These are phyloP conservation scores for Boletus insuetus DNA, from an alignment of 768 basidiomycete species.

Conservation along the genomic window DNA sequence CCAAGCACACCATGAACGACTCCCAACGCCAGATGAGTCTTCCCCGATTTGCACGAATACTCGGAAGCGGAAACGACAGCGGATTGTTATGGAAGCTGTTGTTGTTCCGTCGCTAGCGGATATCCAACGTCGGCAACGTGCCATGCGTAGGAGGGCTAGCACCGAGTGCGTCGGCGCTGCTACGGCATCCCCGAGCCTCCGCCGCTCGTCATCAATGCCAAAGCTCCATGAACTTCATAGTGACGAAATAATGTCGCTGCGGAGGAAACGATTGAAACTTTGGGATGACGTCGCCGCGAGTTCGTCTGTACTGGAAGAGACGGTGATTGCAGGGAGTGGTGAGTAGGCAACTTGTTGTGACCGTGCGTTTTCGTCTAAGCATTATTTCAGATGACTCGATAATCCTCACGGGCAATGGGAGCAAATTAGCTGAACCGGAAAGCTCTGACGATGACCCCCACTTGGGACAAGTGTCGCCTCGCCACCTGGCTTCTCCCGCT, in stretches of 20 bases:
- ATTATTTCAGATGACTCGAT: slow-evolving; percentile 47
- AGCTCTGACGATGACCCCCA: slow-evolving; percentile 64
- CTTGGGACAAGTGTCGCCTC: slow-evolving; percentile 67
- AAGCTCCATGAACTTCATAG: slow-evolving; percentile 11
- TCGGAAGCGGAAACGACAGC: slow-evolving; percentile 45
- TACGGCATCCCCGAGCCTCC: slow-evolving; percentile 16
- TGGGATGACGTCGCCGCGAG: slow-evolving; percentile 20
- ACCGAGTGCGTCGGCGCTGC: slow-evolving; percentile 3
- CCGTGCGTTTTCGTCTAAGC: slow-evolving; percentile 1
- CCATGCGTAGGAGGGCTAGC: slow-evolving; percentile 22
- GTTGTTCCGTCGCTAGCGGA: slow-evolving; percentile 41
- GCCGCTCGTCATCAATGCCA: slow-evolving; percentile 27
- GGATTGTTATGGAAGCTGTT: slow-evolving; percentile 51
- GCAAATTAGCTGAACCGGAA: slow-evolving; percentile 17
- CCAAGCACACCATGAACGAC: not conserved
- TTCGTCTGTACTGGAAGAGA: slow-evolving; percentile 24
- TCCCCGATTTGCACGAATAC: slow-evolving; percentile 4
- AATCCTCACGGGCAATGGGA: slow-evolving; percentile 22
- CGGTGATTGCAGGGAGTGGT: slow-evolving; percentile 35
- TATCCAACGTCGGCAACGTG: slow-evolving; percentile 19
- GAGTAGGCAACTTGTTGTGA: slow-evolving; percentile 2
- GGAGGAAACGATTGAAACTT: slow-evolving; percentile 25
- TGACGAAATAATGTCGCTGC: slow-evolving; percentile 10
- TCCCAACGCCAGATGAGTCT: not conserved
- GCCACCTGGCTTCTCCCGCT: slow-evolving; percentile 62